phyloP scores from a whole-genome alignment of 306 rosid genomes.

The Trichosanthes truncata region DNA sequence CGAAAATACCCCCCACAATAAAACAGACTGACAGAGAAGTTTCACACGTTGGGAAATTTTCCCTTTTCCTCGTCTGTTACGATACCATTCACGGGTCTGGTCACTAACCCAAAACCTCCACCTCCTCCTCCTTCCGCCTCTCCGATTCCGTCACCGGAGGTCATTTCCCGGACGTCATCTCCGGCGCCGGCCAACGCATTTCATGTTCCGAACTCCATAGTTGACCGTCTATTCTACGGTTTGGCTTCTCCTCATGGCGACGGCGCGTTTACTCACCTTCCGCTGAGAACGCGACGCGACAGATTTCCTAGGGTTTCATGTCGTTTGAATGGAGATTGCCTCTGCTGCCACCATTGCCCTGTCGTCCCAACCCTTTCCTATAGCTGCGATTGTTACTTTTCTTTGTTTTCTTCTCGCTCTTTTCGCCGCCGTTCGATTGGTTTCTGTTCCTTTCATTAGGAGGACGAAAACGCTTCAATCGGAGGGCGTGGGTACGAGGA shows the following conservation, averaged over 20 bases:
- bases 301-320: slow-evolving; percentile 65
- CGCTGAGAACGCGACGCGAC: background rate
- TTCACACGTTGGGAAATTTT: background rate
- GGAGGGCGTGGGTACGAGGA: slow-evolving; percentile 10
- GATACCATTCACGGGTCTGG: slow-evolving; percentile 1
- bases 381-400: slow-evolving; percentile 47
- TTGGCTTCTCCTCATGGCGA: background rate
- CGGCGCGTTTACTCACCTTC: slow-evolving; percentile 5
- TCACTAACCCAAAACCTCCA: slow-evolving; percentile 11
- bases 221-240: background rate
- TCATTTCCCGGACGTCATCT: background rate
- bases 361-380: slow-evolving; percentile 37
- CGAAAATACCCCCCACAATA: background rate
- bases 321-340: slow-evolving; percentile 77
- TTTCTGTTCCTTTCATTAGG: slow-evolving; percentile 14
- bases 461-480: slow-evolving; percentile 14
- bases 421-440: slow-evolving; percentile 45
- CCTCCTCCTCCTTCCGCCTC: background rate
- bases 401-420: slow-evolving; percentile 50
- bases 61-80: background rate
- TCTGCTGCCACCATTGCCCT: slow-evolving; percentile 20
- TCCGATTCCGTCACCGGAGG: background rate
- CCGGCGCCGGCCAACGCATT: background rate
- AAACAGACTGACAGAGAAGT: background rate
- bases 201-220: background rate